Evolutionary conservation across 2,329 filamentous ascomycete species (phyloP).

Genomic region (Emericellopsis atlantica): DNA sequence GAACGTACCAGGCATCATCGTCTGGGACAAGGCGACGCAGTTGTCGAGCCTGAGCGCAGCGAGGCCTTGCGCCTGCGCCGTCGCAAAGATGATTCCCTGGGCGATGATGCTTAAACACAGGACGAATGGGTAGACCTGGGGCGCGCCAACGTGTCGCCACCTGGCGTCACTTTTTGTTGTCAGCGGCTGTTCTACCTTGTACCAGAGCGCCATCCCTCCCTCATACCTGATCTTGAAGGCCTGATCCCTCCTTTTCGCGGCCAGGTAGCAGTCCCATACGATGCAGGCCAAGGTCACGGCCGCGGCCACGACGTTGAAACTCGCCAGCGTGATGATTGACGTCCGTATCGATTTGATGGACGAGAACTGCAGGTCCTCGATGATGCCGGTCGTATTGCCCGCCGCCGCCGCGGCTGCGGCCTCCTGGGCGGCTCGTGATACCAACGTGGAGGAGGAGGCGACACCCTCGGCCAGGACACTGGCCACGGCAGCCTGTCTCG

Average conservation of each 20-base stretch:
- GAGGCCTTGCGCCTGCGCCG: constrained; percentile 42
- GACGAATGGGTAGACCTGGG: constrained; percentile 41
- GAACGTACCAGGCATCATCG: constrained; percentile 45
- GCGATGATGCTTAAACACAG: constrained; percentile 43
- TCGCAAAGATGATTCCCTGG: constrained; percentile 45
- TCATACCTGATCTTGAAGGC: constrained; percentile 28
- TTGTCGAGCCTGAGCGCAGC: constrained; percentile 33
- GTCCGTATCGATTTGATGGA: constrained; percentile 45
- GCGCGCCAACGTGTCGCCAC: constrained; percentile 28
- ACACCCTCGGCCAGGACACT: neutral
- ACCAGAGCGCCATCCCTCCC: neutral
- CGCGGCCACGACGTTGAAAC: constrained; percentile 47
- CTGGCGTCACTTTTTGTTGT: constrained; percentile 9
- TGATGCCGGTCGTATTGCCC: constrained; percentile 32
- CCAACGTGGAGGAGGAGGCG: neutral
- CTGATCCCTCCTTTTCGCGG: constrained; percentile 25
- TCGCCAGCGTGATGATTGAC: constrained; percentile 47
- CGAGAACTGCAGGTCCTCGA: constrained; percentile 38
- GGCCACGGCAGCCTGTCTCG: neutral
- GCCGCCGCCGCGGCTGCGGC: neutral
- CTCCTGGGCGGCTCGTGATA: constrained; percentile 2
- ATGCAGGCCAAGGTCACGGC: constrained; percentile 43
- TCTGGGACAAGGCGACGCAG: constrained; percentile 40
- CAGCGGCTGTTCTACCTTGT: neutral
- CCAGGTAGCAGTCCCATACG: constrained; percentile 40